Evolutionary conservation across 345 rosid genomes (phyloP).

Genomic region (Nasturtium officinale): DNA sequence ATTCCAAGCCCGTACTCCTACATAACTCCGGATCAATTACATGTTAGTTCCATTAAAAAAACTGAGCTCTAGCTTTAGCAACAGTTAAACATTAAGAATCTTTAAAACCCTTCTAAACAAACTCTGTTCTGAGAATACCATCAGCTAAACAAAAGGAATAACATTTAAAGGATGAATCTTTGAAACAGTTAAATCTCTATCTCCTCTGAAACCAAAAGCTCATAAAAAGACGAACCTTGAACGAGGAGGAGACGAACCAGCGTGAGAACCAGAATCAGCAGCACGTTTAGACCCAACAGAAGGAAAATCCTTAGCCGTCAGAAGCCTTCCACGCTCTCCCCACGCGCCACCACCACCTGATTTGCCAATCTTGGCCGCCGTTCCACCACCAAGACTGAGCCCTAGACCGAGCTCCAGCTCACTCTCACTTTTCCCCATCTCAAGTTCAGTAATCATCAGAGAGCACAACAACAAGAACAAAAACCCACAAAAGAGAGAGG

Average conservation of each 20-base stretch:
- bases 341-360: constrained; percentile 46
- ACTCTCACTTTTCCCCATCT: constrained; percentile 51
- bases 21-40: neutral
- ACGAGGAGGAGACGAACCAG: constrained; percentile 65
- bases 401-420: constrained; percentile 75
- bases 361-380: constrained; percentile 48
- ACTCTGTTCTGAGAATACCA: constrained; percentile 24
- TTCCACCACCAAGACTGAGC: constrained; percentile 65
- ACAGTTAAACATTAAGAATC: neutral
- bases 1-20: neutral
- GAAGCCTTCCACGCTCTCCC: constrained; percentile 79
- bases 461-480: constrained; percentile 32
- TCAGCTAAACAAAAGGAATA: neutral
- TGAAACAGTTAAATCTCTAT: neutral
- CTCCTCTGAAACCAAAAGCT: constrained; percentile 22
- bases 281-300: constrained; percentile 68
- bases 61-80: neutral
- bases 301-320: constrained; percentile 79
- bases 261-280: constrained; percentile 66
- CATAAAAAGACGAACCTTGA: constrained; percentile 48
- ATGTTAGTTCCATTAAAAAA: neutral
- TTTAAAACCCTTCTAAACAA: neutral
- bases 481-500: constrained; percentile 20
- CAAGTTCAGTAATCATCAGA: constrained; percentile 50
- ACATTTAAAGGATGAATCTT: neutral